Evolutionary conservation across 106 monocot genomes (phyloP).

Genomic region (Dendrobium catenatum): DNA sequence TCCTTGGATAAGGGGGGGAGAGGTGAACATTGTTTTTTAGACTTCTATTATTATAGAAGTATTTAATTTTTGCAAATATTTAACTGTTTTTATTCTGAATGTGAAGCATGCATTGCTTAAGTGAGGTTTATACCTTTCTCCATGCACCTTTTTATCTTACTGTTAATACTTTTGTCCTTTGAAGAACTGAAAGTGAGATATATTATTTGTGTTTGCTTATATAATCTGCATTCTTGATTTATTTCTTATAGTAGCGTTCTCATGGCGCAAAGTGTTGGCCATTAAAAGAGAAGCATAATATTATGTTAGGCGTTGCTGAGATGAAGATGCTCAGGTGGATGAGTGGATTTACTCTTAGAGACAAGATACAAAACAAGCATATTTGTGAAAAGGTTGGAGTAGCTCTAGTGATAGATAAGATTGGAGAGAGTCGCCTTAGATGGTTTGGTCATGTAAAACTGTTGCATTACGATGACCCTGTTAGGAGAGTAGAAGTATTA

Average conservation of each 20-base stretch:
- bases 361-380: too few species aligned
- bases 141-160: neutral
- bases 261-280: too few species aligned
- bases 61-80: neutral
- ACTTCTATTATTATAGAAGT: neutral
- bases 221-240: neutral
- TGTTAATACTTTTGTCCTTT: neutral
- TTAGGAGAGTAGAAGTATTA: too few species aligned
- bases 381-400: too few species aligned
- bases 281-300: too few species aligned
- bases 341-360: too few species aligned
- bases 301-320: too few species aligned
- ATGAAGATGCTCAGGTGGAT: too few species aligned
- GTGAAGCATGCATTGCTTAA: neutral
- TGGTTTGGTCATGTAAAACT: too few species aligned
- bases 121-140: neutral
- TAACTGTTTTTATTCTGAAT: neutral
- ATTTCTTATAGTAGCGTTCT: neutral
- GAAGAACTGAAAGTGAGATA: neutral
- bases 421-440: too few species aligned
- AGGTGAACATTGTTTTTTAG: slow-evolving; percentile 31
- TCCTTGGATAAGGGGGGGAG: slow-evolving; percentile 42
- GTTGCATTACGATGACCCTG: too few species aligned
- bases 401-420: too few species aligned
- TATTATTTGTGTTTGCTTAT: neutral